phyloP scores from a whole-genome alignment of 2,329 filamentous ascomycete genomes.

The Nannizzia gypsea region DNA sequence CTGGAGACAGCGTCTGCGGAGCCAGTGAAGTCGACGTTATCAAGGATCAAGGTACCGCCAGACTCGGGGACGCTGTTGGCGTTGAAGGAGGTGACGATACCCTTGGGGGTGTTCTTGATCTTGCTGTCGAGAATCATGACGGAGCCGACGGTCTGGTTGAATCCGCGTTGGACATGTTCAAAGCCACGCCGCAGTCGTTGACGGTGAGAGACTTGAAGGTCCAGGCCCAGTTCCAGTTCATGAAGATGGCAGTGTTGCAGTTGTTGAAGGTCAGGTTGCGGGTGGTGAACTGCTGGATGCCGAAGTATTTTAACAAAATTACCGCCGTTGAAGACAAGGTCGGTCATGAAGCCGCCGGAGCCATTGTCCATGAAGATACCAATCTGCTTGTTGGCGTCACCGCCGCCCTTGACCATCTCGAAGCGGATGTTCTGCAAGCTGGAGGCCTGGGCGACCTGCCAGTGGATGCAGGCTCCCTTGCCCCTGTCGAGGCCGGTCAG shows the following conservation, averaged over 20 bases:
- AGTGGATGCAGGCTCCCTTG: conserved; percentile 62
- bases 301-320: conserved; percentile 67
- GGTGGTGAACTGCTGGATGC: conserved; percentile 78
- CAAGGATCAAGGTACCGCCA: conserved; percentile 71
- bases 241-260: conserved; percentile 70
- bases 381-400: conserved; percentile 54
- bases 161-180: conserved; percentile 61
- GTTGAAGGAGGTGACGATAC: conserved; percentile 64
- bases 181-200: conserved; percentile 60
- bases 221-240: conserved; percentile 92
- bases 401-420: conserved; percentile 60
- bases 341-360: conserved; percentile 71
- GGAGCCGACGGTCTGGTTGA: conserved; percentile 68
- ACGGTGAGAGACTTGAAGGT: conserved; percentile 65
- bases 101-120: conserved; percentile 63
- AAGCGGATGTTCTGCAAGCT: conserved; percentile 71
- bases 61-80: conserved; percentile 49
- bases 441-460: conserved; percentile 76
- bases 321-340: conserved; percentile 74
- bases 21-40: conserved; percentile 76
- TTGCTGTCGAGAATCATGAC: conserved; percentile 71
- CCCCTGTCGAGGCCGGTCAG: conserved; percentile 48
- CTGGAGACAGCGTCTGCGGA: conserved; percentile 56
- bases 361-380: conserved; percentile 80
- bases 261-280: conserved; percentile 72